Conservation (phyloP, 2,329 filamentous ascomycete genomes). For the Colletotrichum tropicicola region DNA sequence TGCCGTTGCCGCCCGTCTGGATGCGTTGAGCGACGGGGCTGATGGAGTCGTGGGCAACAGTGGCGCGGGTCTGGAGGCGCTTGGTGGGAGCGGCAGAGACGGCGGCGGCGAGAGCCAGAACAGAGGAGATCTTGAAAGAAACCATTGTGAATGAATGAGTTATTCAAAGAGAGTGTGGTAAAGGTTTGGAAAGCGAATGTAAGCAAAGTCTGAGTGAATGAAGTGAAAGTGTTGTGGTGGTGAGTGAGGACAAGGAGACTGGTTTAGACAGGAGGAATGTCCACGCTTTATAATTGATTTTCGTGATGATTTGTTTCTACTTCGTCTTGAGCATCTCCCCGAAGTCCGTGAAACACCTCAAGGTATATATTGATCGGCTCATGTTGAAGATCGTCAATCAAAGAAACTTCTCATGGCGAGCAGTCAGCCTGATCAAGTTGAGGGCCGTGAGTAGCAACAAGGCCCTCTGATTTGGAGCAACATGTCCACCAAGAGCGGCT, state of each 20-base stretch:
- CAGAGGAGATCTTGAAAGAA: conserved; percentile 12
- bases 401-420: background rate
- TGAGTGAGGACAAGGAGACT: background rate
- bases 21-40: background rate
- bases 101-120: conserved; percentile 12
- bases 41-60: background rate
- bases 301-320: background rate
- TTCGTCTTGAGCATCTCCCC: background rate
- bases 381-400: background rate
- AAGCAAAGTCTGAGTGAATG: background rate
- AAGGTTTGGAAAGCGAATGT: background rate
- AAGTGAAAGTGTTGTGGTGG: background rate
- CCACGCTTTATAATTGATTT: background rate
- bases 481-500: background rate
- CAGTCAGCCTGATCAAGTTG: background rate
- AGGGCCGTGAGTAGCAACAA: background rate
- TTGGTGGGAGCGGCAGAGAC: conserved; percentile 7
- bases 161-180: background rate
- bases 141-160: conserved; percentile 13
- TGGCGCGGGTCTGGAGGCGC: background rate
- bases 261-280: background rate
- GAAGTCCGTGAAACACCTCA: background rate
- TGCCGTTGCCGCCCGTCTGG: background rate
- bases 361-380: background rate
- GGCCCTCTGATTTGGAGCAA: background rate